Percentiles rank a stretch among this genome's conserved stretches.
phyloP scores from a whole-genome alignment of 2,329 filamentous ascomycete species.

The Pseudogymnoascus sp. region DNA sequence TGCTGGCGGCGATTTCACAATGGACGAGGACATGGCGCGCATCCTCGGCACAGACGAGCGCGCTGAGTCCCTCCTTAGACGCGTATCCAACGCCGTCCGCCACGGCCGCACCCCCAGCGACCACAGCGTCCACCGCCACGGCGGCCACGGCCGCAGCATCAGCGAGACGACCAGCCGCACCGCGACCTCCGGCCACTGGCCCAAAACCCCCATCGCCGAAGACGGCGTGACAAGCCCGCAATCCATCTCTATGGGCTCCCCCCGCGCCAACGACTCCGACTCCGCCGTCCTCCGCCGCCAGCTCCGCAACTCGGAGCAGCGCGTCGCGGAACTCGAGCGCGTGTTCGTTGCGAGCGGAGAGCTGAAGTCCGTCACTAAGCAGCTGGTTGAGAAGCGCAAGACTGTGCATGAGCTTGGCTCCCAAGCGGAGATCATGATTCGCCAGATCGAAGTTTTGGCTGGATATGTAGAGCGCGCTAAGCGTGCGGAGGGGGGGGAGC shows the following conservation, averaged over 20 bases:
- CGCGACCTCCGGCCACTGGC: constrained; percentile 60
- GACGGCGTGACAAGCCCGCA: constrained; percentile 63
- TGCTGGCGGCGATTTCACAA: constrained; percentile 75
- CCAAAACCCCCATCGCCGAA: constrained; percentile 56
- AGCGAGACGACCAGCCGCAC: constrained; percentile 60
- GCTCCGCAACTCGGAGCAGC: constrained; percentile 71
- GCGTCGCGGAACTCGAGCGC: constrained; percentile 78
- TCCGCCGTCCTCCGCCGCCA: constrained; percentile 63
- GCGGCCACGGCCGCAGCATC: constrained; percentile 51
- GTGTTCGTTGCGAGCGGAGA: constrained; percentile 55
- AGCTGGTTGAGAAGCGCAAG: constrained; percentile 84
- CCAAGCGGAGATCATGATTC: constrained; percentile 90
- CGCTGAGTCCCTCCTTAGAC: constrained; percentile 72
- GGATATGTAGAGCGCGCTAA: constrained; percentile 84
- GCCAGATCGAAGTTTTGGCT: constrained; percentile 80
- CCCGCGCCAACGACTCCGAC: constrained; percentile 58
- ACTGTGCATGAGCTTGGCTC: constrained; percentile 92
- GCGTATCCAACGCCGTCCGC: constrained; percentile 87
- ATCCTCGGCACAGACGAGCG: constrained; percentile 71
- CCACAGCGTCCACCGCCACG: constrained; percentile 36
- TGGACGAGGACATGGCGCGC: constrained; percentile 92
- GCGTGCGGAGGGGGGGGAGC: constrained; percentile 72
- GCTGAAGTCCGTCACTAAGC: constrained; percentile 63
- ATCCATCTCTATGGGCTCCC: constrained; percentile 51
- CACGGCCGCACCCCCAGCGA: constrained; percentile 85